Conservation (phyloP, 306 rosid species). For the Medicago lupulina region DNA sequence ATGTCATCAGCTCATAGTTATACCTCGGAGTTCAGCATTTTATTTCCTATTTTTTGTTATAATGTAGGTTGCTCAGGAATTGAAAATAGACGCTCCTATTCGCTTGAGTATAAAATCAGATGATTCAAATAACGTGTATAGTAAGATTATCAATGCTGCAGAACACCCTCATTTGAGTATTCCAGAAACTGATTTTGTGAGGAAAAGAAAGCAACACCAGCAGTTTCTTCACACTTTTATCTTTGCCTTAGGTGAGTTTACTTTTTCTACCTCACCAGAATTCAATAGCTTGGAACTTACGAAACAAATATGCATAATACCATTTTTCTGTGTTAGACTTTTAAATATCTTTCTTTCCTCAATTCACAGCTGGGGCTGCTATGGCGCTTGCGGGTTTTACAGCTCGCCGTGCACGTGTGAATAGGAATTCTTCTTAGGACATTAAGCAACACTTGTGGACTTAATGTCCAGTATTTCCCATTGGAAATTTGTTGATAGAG, state of each 20-base stretch:
- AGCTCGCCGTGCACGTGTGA: constrained; percentile 66
- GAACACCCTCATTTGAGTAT: constrained; percentile 79
- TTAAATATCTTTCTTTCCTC: constrained; percentile 32
- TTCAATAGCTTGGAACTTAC: constrained; percentile 9
- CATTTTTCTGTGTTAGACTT: not conserved
- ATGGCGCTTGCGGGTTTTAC: constrained; percentile 66
- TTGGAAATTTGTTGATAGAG: not conserved
- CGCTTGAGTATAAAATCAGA: constrained; percentile 72
- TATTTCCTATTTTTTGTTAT: constrained; percentile 23
- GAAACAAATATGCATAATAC: constrained; percentile 18
- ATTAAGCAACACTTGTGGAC: constrained; percentile 32
- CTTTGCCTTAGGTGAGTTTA: constrained; percentile 68
- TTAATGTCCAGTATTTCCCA: constrained; percentile 8
- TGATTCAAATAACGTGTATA: constrained; percentile 58
- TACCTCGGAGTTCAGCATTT: constrained; percentile 20
- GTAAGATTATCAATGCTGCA: constrained; percentile 68
- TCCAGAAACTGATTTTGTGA: constrained; percentile 79
- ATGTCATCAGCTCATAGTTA: constrained; percentile 8
- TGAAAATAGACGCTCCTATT: constrained; percentile 79
- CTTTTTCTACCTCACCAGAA: constrained; percentile 26
- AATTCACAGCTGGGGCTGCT: constrained; percentile 80
- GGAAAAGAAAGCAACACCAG: constrained; percentile 66
- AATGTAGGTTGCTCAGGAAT: constrained; percentile 67
- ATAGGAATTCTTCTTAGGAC: constrained; percentile 52
- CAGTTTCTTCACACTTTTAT: constrained; percentile 74